Conservation (phyloP, 495 filamentous ascomycete species). For the Rusavskia elegans region DNA sequence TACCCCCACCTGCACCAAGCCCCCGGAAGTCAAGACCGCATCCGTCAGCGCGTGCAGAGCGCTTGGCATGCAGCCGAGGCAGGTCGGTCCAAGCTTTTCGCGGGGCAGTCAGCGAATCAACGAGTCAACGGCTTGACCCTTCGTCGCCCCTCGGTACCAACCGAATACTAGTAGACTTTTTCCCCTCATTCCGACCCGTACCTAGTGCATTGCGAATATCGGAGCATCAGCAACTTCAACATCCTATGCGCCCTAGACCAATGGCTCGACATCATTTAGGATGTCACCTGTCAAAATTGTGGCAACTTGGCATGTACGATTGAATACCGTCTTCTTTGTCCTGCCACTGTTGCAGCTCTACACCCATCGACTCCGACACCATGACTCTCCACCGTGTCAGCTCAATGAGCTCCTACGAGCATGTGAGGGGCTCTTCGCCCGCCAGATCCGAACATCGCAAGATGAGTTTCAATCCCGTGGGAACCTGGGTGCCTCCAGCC, state of each 20-base stretch:
- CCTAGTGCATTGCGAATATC: background rate
- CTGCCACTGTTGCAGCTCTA: background rate
- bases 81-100: too few relatives aligned
- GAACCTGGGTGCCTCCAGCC: conserved; percentile 2
- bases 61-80: too few relatives aligned
- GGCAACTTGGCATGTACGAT: background rate
- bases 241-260: background rate
- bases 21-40: too few relatives aligned
- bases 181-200: background rate
- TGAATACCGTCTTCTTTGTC: background rate
- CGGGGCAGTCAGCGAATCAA: too few relatives aligned
- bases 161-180: background rate
- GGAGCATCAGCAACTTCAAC: too few relatives aligned
- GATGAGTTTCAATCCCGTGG: conserved; percentile 11
- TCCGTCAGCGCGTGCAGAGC: too few relatives aligned
- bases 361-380: background rate
- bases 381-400: conserved; percentile 16
- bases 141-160: too few relatives aligned
- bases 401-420: conserved; percentile 16
- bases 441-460: conserved; percentile 16
- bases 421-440: conserved; percentile 13
- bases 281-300: background rate
- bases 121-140: too few relatives aligned
- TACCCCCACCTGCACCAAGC: too few relatives aligned
- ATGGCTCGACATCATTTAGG: background rate